Conservation (phyloP, 192 early-diverging fungal species). For the Dissophora globulifera region DNA sequence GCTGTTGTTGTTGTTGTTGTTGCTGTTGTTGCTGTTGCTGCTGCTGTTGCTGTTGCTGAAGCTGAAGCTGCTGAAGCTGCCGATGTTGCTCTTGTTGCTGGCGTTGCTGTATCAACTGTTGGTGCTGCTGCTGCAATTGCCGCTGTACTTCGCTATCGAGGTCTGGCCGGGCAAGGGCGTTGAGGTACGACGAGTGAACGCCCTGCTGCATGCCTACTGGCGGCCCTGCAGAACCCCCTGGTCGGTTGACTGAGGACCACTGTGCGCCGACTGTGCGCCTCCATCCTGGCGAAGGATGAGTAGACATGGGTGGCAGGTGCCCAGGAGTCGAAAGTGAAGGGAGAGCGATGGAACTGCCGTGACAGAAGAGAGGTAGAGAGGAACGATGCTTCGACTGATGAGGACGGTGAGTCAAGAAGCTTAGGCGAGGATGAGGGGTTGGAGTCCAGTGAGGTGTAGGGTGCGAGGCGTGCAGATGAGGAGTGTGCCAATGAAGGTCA, state of each 20-base stretch:
- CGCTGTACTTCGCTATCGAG: slow-evolving; percentile 2
- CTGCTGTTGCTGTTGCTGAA: background rate
- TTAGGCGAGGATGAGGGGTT: no score
- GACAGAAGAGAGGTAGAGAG: no score
- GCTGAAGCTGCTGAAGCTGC: background rate
- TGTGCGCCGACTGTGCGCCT: slow-evolving; percentile 40
- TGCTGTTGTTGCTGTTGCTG: no score
- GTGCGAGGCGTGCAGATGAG: no score
- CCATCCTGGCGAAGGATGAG: slow-evolving; percentile 29
- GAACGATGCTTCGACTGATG: no score
- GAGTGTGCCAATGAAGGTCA: no score
- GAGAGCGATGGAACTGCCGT: no score
- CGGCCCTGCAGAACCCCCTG: background rate
- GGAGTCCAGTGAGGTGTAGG: no score
- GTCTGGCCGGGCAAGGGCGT: slow-evolving; percentile 37
- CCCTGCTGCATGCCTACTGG: slow-evolving; percentile 31
- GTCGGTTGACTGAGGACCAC: slow-evolving; percentile 41
- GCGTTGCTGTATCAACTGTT: no score
- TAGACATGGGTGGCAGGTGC: slow-evolving; percentile 12
- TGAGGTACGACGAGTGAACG: slow-evolving; percentile 28
- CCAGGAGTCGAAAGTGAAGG: no score
- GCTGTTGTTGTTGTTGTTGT: no score
- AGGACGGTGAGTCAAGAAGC: no score
- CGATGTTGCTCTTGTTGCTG: slow-evolving; percentile 5
- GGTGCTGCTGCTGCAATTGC: slow-evolving; percentile 4